Conservation (phyloP, 345 rosid species). For the Eucalyptus globulus region DNA sequence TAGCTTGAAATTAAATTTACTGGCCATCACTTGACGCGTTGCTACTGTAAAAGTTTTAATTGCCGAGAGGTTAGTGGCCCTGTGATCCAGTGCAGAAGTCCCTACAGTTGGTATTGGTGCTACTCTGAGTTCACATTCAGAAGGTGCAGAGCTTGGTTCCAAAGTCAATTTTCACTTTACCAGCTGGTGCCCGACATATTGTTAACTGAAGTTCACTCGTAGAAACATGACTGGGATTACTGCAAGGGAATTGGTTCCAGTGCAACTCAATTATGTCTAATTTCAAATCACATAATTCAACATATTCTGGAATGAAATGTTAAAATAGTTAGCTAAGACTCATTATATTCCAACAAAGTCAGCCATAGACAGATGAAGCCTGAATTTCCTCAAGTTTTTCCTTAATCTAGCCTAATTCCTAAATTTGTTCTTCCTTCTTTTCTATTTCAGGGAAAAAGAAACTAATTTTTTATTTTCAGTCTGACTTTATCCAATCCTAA, state of each 20-base stretch:
- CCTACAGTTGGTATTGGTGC: neutral
- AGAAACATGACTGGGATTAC: neutral
- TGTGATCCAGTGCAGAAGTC: neutral
- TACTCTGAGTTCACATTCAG: neutral
- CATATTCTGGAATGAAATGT: neutral
- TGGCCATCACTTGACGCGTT: neutral
- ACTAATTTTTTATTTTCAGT: neutral
- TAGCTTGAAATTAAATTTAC: neutral
- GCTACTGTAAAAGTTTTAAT: neutral
- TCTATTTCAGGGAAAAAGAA: neutral
- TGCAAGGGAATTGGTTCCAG: neutral
- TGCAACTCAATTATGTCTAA: neutral
- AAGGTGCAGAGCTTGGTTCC: neutral
- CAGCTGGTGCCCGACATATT: neutral
- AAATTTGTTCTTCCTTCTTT: neutral
- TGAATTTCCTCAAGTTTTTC: neutral
- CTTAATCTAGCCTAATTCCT: neutral
- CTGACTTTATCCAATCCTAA: neutral
- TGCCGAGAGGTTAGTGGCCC: neutral
- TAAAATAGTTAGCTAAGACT: neutral
- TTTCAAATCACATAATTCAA: neutral
- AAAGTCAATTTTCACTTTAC: neutral
- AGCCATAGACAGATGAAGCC: neutral
- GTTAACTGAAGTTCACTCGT: neutral
- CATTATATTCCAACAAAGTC: neutral